Base-by-base conservation (phyloP, 345 rosid species). In the Corchorus olitorius region DNA sequence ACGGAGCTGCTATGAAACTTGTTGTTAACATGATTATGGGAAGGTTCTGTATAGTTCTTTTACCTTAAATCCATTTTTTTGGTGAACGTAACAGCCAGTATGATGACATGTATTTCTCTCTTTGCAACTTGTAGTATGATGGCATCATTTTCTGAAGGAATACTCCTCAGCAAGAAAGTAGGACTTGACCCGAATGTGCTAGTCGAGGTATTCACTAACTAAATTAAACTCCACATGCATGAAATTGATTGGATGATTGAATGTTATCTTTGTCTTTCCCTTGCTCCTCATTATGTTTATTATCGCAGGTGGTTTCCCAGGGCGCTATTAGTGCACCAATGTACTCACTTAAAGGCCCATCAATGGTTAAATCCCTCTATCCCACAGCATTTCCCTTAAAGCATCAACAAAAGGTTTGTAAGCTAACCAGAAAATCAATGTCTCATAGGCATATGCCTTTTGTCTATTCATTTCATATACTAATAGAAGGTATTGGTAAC, bases 21-120 rank as follows among this genome's bases (percentile, higher is more conserved):
- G 92, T 93, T 1, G 97, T 94, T 85, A 94, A 94, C 84, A 93
- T 94, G 98, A 88, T 94, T 82, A 94, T 94, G 98, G 97, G 98
- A 84, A 94, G 98, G 98, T 94, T 60, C 17, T 49, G 72, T 41
- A 12, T 10, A 48, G 71, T 78, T 75, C 55, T 35, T 7, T 67
- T 54, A 6, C 20, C 8, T 17, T 50, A 3, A 67, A 12, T 53
- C 33, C 8, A 5, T 76, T 43, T 55, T 10, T 66, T 33, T 61
- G 73, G 46, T 78, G 46, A 4, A 35, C 60, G 9, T 45, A 27
- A 53, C 73, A 43, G 75, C 66, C 62, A 68, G 35, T 20, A 73
- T 33, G 17, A 19, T 77, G 61, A 52, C 35, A 13, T 73, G 70
- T 35, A 76, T 73, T n/a, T 10, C 64, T 63, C 65, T 27, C 27